Base-by-base conservation (phyloP, 2,329 filamentous ascomycete species). In the Hymenoscyphus linearis region DNA sequence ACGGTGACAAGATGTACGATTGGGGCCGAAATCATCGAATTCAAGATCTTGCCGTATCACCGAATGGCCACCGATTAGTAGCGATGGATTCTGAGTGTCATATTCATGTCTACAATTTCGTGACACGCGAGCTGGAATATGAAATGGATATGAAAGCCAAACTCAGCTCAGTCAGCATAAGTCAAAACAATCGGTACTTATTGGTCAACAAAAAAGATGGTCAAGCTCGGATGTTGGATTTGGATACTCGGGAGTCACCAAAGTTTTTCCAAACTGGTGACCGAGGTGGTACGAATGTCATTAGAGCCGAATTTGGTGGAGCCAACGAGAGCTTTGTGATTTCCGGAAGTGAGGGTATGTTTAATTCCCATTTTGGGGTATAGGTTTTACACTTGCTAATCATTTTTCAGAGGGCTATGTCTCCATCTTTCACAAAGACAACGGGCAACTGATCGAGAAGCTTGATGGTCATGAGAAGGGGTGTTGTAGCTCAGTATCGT, bases 241-340 rank as follows among this genome's bases (percentile, higher is more conserved):
- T 96, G 35, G 81, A 86, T 10, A 88, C 86, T 2, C 85, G 86
- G 18, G 85, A 87, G 35, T 79, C 87, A n/a, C 79, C 93, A 4
- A 87, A 89, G 67, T 86, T 61, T 82, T 67, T 98, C 90, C 72
- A 62, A 60, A 79, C 84, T 16, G 93, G 91, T 0, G 89, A 93
- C 64, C 83, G 81, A 52, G 90, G 92, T 64, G 87, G 85, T 59
- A 78, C 88, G 1, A 96, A 80, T 71, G 83, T 97, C 60, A 96
- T 99, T 62, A 83, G 93, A 57, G 90, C 87, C 69, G 79, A 82
- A 0, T 95, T 97, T 75, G 95, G 95, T 18, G 95, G 95, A 35
- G 93, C 93, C 1, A 88, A 90, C 62, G 92, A 97, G 76, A 93
- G 88, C 72, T 97, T 97, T 74, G 88, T 98, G 10, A 81, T 96